phyloP scores from a whole-genome alignment of 1,284 basidiomycete genomes.

The Ceratobasidium sp. region DNA sequence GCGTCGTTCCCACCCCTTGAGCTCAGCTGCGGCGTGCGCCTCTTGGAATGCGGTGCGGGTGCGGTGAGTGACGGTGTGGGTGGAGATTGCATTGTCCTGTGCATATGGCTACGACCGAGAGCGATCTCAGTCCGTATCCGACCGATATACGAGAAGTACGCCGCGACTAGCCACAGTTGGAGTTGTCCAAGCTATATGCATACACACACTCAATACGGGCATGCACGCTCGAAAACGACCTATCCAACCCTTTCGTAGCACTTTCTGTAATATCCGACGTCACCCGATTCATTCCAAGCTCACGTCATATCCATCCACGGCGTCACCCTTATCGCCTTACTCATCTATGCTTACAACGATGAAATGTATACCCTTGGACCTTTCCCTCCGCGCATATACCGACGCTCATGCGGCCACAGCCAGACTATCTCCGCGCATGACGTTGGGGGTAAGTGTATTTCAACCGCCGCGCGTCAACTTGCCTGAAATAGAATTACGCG shows the following conservation, averaged over 20 bases:
- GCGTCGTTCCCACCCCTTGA: constrained; percentile 13
- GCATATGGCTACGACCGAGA: too few species aligned
- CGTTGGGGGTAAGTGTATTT: constrained; percentile 1
- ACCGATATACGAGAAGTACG: too few species aligned
- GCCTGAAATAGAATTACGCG: not conserved
- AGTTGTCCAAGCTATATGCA: not conserved
- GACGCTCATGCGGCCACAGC: not conserved
- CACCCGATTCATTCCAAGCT: not conserved
- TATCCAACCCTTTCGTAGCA: not conserved
- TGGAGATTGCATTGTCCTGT: too few species aligned
- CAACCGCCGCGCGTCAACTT: constrained; percentile 10
- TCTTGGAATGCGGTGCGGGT: not conserved
- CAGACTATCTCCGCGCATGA: not conserved
- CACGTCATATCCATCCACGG: not conserved
- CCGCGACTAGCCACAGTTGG: too few species aligned
- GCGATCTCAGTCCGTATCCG: too few species aligned
- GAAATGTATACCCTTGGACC: not conserved
- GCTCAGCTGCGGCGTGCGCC: constrained; percentile 18
- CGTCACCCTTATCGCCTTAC: not conserved
- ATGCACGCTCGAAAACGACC: not conserved
- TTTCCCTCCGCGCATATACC: not conserved
- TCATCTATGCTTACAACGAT: too few species aligned
- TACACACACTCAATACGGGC: not conserved
- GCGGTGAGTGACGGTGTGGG: not conserved
- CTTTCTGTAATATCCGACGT: not conserved